phyloP scores from a whole-genome alignment of 2,329 filamentous ascomycete species.

The Pseudopithomyces chartarum region DNA sequence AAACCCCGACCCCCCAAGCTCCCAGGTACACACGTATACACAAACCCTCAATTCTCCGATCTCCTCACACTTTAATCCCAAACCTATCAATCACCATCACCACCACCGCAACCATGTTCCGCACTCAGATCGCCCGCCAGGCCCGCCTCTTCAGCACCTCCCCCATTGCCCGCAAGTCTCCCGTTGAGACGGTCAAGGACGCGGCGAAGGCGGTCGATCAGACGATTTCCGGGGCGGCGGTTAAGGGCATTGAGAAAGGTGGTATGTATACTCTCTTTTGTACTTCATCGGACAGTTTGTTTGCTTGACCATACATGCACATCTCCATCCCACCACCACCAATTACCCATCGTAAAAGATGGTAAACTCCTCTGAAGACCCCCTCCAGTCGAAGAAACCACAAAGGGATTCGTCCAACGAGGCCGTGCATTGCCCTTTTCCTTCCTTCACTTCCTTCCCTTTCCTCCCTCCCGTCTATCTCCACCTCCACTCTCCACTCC shows the following conservation, averaged over 20 bases:
- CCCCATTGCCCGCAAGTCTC: conserved; percentile 54
- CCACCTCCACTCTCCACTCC: neutral
- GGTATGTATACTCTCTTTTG: conserved; percentile 52
- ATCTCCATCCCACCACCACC: no score
- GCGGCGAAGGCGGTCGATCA: conserved; percentile 63
- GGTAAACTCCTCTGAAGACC: no score
- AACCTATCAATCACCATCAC: conserved; percentile 1
- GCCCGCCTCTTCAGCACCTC: conserved; percentile 61
- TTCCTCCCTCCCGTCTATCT: neutral
- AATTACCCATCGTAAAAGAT: no score
- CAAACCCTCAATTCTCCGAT: conserved; percentile 2
- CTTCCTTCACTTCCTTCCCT: no score
- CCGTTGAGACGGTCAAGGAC: conserved; percentile 62
- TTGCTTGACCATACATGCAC: no score
- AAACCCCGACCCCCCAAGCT: neutral
- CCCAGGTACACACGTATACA: neutral
- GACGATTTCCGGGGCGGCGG: conserved; percentile 59
- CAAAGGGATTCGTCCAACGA: no score
- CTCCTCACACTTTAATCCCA: conserved; percentile 1
- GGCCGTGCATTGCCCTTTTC: no score
- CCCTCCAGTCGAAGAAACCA: no score
- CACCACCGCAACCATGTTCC: conserved; percentile 47
- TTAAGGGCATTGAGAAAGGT: conserved; percentile 67
- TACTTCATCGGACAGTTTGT: no score
- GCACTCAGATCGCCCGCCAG: conserved; percentile 51